Evolutionary conservation across 106 monocot species (phyloP), one percentile per base, ranked within the genome.

Genomic region (Allium sativum): DNA sequence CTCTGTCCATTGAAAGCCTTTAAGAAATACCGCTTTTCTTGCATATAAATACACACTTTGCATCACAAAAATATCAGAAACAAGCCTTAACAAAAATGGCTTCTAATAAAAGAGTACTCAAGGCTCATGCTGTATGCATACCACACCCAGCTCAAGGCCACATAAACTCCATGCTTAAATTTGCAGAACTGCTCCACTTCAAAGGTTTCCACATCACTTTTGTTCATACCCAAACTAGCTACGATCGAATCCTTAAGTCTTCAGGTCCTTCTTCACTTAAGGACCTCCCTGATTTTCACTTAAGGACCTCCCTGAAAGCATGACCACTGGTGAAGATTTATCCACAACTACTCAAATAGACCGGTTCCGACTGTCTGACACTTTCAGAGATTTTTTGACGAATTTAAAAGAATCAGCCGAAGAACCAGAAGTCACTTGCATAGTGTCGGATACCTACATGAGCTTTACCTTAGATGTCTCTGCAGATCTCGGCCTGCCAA

Each of bases 141-240:
- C 72, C 72, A 8, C 53, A 47, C 13, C 72, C 72, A 1, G 56
- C 57, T 10, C 72, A 72, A 52, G 72, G 72, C 47, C 72, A 72
- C 65, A 65, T 72, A 13, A 56, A 65, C 1, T 55, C 72, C 22
- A 65, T 72, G 65, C 47, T 58, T 0, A 72, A 72, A 20, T 54
- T 74, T 0, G 74, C 74, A 16, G 55, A 68, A 61, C 61, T 74
- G 61, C 74, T 74, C 61, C 61, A 74, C 59, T 67, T 52, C 61
- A 52, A 61, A 18, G 74, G 74, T 68, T 74, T 74, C 55, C 48
- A 55, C 62, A 42, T 74, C 22, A 74, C 74, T 16, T 68, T 74
- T 55, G 56, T 74, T 16, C 50, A 73, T 59, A 73, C 73, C 7
- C 48, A 67, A 16, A 59, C 50, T 52, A 73, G 19, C 67, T 45